Base-by-base conservation (phyloP, 768 basidiomycete genomes). In the Rhodocollybia butyracea region DNA sequence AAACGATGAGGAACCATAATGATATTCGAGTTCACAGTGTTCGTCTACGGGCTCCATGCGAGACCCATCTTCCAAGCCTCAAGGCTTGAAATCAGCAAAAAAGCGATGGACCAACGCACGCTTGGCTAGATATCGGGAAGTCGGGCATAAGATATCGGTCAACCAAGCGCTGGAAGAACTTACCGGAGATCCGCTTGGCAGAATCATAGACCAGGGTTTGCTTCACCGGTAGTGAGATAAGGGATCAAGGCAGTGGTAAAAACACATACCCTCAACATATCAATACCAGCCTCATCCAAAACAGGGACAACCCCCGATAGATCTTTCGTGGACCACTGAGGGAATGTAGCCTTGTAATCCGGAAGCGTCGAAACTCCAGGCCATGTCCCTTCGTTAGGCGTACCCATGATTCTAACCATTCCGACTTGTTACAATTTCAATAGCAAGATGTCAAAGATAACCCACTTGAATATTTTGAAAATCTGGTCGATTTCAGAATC, bases 401-500 rank as follows among this genome's bases (percentile, higher is more conserved):
- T 99, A 26, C 97, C 97, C 43, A 99, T 81, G 27, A 97, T 83
- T 64, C 97, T 98, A 62, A 6, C 26, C 55, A 8, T 6, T 24
- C 38, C 7, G 31, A n/a, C 10, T 24, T 22, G 40, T 13, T 15
- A 27, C 13, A 24, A 52, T 41, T 38, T 5, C 17, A n/a, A 41
- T 5, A 32, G n/a, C 26, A 13, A 22, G 11, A 55, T 60, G 50
- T 31, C n/a, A 54, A 27, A 42, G 24, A 56, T 13, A 22, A 70
- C 80, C 51, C 59, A 95, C 97, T 92, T 84, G 81, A 98, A 99
- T 65, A 99, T 99, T 72, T 93, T 89, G 83, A 98, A 98, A 60
- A 98, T 98, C 76, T 99, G 97, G 73, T 99, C 97, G 66, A 98
- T 99, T 74, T 99, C 97, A 26, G 97, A 98, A 73, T 99, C 97